Evolutionary conservation across 768 basidiomycete genomes (phyloP), one percentile per base, ranked within the genome.

Genomic region (Russula griseocarnosa): DNA sequence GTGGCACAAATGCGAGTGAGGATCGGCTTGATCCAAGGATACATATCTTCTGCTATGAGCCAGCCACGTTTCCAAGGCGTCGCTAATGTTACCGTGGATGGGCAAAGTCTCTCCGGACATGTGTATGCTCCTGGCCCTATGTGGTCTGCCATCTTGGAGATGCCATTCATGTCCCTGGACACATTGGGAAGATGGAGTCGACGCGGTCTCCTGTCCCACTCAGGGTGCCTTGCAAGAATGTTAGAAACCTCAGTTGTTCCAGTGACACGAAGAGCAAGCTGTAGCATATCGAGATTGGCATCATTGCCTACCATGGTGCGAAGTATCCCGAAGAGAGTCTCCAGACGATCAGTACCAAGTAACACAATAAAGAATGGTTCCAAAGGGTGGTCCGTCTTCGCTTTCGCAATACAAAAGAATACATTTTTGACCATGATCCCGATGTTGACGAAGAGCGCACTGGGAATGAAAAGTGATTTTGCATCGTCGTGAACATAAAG

Each of bases 351-450:
- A 5, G 70, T 71, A 3, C 70, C 69, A 16, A 71, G 68, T 2
- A 73, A 60, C 9, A 71, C 66, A 8, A 71, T 18, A 5, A 26
- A n/a, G n/a, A n/a, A n/a, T n/a, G n/a, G n/a, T n/a, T n/a, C n/a
- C n/a, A n/a, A n/a, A n/a, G n/a, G n/a, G n/a, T n/a, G n/a, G n/a
- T n/a, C n/a, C n/a, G 62, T 22, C 44, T 73, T 66, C 78, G 34
- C 34, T 11, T 36, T 36, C 9, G 34, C 34, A 36, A 36, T 11
- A 36, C 34, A 36, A 11, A 36, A 36, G 34, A 36, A 36, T 36
- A 36, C 34, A 36, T 36, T 36, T 8, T 36, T 79, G 60, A 79
- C 71, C 74, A 76, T 76, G 14, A 75, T 62, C 71, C 72, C 70
- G 47, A 77, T 65, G 61, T 79, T 74, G 3, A 64, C 30, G 60